A percentile compares a stretch with the other conserved stretches of the same genome.
These are phyloP conservation scores for Dentipellis fragilis DNA, from an alignment of 768 basidiomycete genomes.

Conservation along the genomic window DNA sequence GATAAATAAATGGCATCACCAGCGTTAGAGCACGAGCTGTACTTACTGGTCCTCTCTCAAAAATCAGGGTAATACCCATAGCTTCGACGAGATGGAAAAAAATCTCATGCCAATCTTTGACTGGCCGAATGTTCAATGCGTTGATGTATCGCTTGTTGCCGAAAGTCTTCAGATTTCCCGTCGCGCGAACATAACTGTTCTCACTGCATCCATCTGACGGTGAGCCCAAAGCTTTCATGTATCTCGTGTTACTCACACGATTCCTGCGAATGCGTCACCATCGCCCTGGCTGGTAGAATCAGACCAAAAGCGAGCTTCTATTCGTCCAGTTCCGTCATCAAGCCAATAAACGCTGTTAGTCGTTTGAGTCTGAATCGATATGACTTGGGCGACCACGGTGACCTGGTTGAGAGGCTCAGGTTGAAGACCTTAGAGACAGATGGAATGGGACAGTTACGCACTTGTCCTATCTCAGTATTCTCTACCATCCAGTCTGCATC, in stretches of 20 bases:
- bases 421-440: background rate
- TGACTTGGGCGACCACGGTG: conserved; percentile 65
- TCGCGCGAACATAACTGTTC: conserved; percentile 68
- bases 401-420: conserved; percentile 33
- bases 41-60: conserved; percentile 59
- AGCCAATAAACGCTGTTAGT: conserved; percentile 76
- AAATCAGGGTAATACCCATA: conserved; percentile 54
- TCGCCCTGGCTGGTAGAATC: conserved; percentile 55
- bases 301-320: conserved; percentile 78
- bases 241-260: conserved; percentile 27
- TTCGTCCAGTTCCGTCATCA: conserved; percentile 77
- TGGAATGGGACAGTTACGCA: conserved; percentile 20
- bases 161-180: conserved; percentile 77
- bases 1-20: background rate
- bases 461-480: conserved; percentile 72
- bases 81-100: conserved; percentile 76
- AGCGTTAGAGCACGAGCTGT: background rate
- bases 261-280: conserved; percentile 34
- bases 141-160: conserved; percentile 76
- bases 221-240: background rate
- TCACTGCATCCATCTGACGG: conserved; percentile 35
- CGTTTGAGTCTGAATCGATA: conserved; percentile 54
- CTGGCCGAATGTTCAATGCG: conserved; percentile 58
- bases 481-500: conserved; percentile 88
- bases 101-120: conserved; percentile 65